Evolutionary conservation across 2,329 filamentous ascomycete species (phyloP).

Genomic region (Pseudomassariella vexata): DNA sequence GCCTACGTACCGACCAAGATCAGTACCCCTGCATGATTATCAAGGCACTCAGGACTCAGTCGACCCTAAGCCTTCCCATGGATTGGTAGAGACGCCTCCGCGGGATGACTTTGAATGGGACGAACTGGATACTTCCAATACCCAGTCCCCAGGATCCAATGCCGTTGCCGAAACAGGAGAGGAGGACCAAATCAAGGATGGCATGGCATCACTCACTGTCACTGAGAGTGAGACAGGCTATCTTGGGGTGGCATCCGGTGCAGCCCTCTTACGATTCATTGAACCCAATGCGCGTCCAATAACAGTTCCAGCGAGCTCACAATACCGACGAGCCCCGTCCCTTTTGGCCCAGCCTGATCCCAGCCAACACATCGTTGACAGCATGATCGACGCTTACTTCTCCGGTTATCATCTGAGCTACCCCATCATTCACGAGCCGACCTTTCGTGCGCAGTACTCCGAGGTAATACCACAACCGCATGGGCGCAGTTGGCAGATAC

Average conservation of each 20-base stretch:
- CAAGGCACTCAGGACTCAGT: too few relatives aligned
- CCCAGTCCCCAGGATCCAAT: slow-evolving; percentile 19
- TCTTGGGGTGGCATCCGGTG: slow-evolving; percentile 38
- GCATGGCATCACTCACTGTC: slow-evolving; percentile 31
- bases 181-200: slow-evolving; percentile 26
- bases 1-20: too few relatives aligned
- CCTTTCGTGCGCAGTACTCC: slow-evolving; percentile 12
- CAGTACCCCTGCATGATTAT: too few relatives aligned
- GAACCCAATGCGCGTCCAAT: slow-evolving; percentile 20
- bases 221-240: slow-evolving; percentile 34
- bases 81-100: slow-evolving; percentile 25
- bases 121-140: slow-evolving; percentile 23
- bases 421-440: slow-evolving; percentile 32
- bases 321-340: not conserved
- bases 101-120: slow-evolving; percentile 31
- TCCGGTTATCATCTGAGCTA: slow-evolving; percentile 35
- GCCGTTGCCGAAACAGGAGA: slow-evolving; percentile 11
- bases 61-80: too few relatives aligned
- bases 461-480: slow-evolving; percentile 11
- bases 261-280: slow-evolving; percentile 33
- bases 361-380: slow-evolving; percentile 5
- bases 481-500: slow-evolving; percentile 11
- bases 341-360: slow-evolving; percentile 3
- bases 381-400: slow-evolving; percentile 34
- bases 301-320: slow-evolving; percentile 2